phyloP scores from a whole-genome alignment of 2,329 filamentous ascomycete genomes.

The Raffaelea albimanens region DNA sequence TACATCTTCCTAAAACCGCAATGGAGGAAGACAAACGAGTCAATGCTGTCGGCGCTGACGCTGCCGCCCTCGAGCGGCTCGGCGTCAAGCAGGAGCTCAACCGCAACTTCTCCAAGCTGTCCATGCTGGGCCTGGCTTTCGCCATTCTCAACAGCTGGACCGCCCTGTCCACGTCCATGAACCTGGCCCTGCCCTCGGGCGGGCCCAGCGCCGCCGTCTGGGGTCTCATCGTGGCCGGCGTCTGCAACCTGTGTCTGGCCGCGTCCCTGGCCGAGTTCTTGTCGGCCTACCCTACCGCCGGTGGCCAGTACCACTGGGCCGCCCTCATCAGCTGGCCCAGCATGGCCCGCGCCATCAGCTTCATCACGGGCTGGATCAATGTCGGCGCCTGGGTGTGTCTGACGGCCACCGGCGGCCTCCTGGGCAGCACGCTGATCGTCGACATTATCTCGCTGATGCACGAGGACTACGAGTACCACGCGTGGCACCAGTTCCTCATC shows the following conservation, averaged over 20 bases:
- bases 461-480: slow-evolving; percentile 42
- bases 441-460: slow-evolving; percentile 55
- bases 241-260: slow-evolving; percentile 63
- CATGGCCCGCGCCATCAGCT: slow-evolving; percentile 55
- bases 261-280: slow-evolving; percentile 63
- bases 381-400: slow-evolving; percentile 63
- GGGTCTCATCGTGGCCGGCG: slow-evolving; percentile 53
- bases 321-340: slow-evolving; percentile 51
- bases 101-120: slow-evolving; percentile 39
- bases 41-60: slow-evolving; percentile 18
- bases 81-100: slow-evolving; percentile 40
- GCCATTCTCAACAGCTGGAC: slow-evolving; percentile 43
- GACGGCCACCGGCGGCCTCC: slow-evolving; percentile 57
- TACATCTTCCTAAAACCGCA: background rate
- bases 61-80: slow-evolving; percentile 30
- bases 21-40: slow-evolving; percentile 3
- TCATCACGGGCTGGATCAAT: slow-evolving; percentile 65
- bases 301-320: slow-evolving; percentile 64
- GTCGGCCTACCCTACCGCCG: slow-evolving; percentile 51
- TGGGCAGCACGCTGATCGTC: slow-evolving; percentile 58
- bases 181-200: slow-evolving; percentile 53
- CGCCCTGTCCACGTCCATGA: slow-evolving; percentile 36
- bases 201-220: slow-evolving; percentile 62
- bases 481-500: slow-evolving; percentile 67
- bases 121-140: slow-evolving; percentile 38